Conservation (phyloP, 441 rosid species). For the Pelargonium cotyledonis region DNA sequence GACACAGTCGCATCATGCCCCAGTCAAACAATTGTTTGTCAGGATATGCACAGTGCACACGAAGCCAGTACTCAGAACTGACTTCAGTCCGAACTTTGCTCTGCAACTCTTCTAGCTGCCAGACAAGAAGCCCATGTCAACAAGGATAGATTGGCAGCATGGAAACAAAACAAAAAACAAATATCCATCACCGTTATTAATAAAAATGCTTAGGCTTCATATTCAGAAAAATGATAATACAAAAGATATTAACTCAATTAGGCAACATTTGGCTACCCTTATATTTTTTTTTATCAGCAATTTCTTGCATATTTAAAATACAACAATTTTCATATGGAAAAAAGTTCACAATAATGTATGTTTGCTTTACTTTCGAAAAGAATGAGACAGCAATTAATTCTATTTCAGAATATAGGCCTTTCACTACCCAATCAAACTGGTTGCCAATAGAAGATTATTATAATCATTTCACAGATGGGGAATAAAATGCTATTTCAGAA, state of each 20-base stretch:
- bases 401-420: not conserved
- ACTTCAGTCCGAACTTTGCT: slow-evolving; percentile 65
- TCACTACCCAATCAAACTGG: not conserved
- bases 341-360: not conserved
- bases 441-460: no score
- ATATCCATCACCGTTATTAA: slow-evolving; percentile 12
- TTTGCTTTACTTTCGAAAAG: not conserved
- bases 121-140: slow-evolving; percentile 30
- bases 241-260: slow-evolving; percentile 9
- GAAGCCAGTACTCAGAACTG: slow-evolving; percentile 88
- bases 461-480: not conserved
- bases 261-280: slow-evolving; percentile 4
- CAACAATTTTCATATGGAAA: not conserved
- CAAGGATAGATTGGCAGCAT: slow-evolving; percentile 27
- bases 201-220: slow-evolving; percentile 10
- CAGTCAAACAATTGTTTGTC: slow-evolving; percentile 83
- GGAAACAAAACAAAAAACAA: slow-evolving; percentile 11
- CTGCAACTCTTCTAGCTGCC: slow-evolving; percentile 79
- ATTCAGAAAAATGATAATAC: slow-evolving; percentile 2
- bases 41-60: slow-evolving; percentile 55
- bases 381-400: not conserved
- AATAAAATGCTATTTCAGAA: slow-evolving; percentile 1
- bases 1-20: slow-evolving; percentile 87
- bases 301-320: no score
- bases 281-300: no score